Evolutionary conservation across 306 rosid genomes (phyloP), one percentile per base, ranked within the genome.

Genomic region (Dryas alaskensis): DNA sequence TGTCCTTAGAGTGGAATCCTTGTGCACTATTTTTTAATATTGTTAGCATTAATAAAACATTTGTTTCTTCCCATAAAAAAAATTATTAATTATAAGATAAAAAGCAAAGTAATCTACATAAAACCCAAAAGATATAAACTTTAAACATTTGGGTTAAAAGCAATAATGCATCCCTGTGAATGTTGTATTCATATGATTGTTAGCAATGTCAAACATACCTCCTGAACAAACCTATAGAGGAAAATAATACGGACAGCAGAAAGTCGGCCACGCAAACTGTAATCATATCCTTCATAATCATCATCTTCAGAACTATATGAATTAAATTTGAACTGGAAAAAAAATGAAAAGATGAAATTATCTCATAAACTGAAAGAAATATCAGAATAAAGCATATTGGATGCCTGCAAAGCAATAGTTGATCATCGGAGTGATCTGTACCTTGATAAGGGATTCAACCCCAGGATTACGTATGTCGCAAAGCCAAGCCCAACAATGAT

Each of bases 401-500:
- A 47, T 16, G 19, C 31, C 80, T 63, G 60, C 72, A 73, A 76
- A 67, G 72, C 55, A 72, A 49, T 54, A 10, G 72, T 79, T 72
- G 48, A 47, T 64, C 60, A 49, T 11, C 16, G 43, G 16, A 12
- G 67, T 65, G 44, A 7, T 52, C 17, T 22, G 66, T 22, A 88
- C 99, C 97, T 90, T 91, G 69, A 94, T 94, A 76, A 94, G 92
- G 76, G 99, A 94, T 69, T 94, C 99, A 63, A 85, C 84, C 58
- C 96, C 97, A n/a, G 99, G 92, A 83, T 94, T 89, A 22, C 97
- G 95, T 67, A 94, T 78, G 74, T 94, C 99, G 84, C 97, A 94
- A 69, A 94, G 97, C 97, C 97, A 94, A 78, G 87, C 87, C 99
- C 99, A 92, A 69, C 85, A 90, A 43, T 88, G 89, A 73, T 89